Base-by-base conservation (phyloP, 2,329 filamentous ascomycete genomes). In the Colletotrichum chlorophyti region DNA sequence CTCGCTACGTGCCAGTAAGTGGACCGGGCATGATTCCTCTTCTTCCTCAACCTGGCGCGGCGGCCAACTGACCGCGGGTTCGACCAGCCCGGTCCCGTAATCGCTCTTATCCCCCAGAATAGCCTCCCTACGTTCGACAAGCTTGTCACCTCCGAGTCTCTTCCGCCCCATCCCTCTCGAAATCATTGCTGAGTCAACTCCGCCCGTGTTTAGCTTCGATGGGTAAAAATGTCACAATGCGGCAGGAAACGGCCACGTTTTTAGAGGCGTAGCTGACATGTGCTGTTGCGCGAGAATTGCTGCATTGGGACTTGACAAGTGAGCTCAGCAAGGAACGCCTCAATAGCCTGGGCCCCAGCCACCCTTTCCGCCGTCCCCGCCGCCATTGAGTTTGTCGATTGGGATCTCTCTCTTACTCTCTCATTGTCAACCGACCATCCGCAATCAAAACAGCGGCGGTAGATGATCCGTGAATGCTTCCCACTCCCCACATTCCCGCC, bases 391-490 rank as follows among this genome's bases (percentile, higher is more conserved):
- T 45, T 47, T 41, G 11, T 27, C 42, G 42, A 41, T 24, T 48
- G 55, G 54, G 55, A 58, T 31, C 17, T 32, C 35, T 14, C 35
- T 21, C 40, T 29, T n/a, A 15, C 34, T 21, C 38, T 34, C 27
- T 12, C 19, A 17, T 19, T 45, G 40, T 43, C 43, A 24, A 42
- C 37, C 14, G 27, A 27, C 14, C 35, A 40, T 55, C 55, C 43
- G 55, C 55, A 59, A 59, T 55, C 37, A 38, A 38, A 29, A n/a
- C 50, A 14, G 37, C 55, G 55, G 55, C 51, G 55, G 42, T 27
- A 59, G 55, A 49, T 26, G 55, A 59, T 59, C 55, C 55, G 55
- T 59, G 55, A 45, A 59, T 42, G 55, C 55, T 53, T 59, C 55
- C 55, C 55, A 51, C 35, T 48, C 51, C 27, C 55, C 55, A 59